phyloP scores from a whole-genome alignment of 345 rosid species.

The Gossypium arboreum region DNA sequence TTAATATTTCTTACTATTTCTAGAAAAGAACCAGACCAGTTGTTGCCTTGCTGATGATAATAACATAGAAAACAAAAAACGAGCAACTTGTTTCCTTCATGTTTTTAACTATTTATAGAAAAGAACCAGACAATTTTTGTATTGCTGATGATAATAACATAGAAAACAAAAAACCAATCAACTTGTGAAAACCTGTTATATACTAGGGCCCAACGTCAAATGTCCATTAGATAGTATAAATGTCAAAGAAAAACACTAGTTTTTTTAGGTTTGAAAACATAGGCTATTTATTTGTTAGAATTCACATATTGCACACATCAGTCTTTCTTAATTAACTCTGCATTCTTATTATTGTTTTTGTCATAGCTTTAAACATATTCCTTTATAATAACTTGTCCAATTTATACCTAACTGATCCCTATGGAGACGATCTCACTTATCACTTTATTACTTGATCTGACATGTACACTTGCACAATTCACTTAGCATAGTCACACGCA shows the following conservation, averaged over 20 bases:
- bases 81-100: background rate
- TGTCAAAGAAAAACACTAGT: background rate
- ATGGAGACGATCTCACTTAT: too few relatives aligned
- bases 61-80: background rate
- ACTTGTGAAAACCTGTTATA: background rate
- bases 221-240: background rate
- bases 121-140: background rate
- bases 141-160: background rate
- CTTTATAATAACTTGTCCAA: too few relatives aligned
- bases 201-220: background rate
- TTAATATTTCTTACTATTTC: background rate
- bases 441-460: too few relatives aligned
- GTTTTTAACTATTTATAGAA: slow-evolving; percentile 5
- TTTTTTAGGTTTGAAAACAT: background rate
- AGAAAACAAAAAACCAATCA: background rate
- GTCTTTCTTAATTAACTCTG: too few relatives aligned
- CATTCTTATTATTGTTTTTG: too few relatives aligned
- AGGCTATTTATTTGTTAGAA: background rate
- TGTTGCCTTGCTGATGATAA: background rate
- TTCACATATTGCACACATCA: too few relatives aligned
- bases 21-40: background rate
- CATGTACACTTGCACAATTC: too few relatives aligned
- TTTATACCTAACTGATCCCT: too few relatives aligned
- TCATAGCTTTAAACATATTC: too few relatives aligned
- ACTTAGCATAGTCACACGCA: too few relatives aligned